Evolutionary conservation across 768 basidiomycete genomes (phyloP).

Genomic region (Saitozyma podzolica): DNA sequence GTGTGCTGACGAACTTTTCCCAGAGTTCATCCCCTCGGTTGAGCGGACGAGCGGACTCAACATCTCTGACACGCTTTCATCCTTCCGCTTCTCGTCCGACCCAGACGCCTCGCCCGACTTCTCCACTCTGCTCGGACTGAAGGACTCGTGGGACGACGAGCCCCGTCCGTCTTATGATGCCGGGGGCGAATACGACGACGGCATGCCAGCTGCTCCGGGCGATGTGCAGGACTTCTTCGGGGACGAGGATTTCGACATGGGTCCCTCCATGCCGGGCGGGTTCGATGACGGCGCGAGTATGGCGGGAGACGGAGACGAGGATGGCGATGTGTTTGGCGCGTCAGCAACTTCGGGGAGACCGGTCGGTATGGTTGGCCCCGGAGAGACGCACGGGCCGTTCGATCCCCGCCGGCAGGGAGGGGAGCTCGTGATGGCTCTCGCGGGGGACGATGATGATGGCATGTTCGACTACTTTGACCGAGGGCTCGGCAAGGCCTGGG

Average conservation of each 20-base stretch:
- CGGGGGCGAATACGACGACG: slow-evolving; percentile 22
- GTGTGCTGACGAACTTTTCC: slow-evolving; percentile 31
- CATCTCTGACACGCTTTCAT: slow-evolving; percentile 76
- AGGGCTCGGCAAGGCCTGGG: slow-evolving; percentile 86
- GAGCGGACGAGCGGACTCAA: slow-evolving; percentile 65
- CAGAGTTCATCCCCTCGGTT: slow-evolving; percentile 72
- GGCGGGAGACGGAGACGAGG: slow-evolving; percentile 50
- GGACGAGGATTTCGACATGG: slow-evolving; percentile 43
- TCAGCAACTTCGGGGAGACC: slow-evolving; percentile 48
- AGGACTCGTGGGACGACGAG: slow-evolving; percentile 33
- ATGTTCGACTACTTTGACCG: slow-evolving; percentile 89
- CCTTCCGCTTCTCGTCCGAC: slow-evolving; percentile 78
- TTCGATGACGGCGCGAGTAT: slow-evolving; percentile 45
- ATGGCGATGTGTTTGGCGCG: slow-evolving; percentile 55
- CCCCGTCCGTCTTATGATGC: not conserved
- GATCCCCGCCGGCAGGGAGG: slow-evolving; percentile 72
- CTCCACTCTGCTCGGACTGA: slow-evolving; percentile 51
- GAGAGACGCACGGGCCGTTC: slow-evolving; percentile 66
- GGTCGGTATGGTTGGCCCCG: slow-evolving; percentile 36
- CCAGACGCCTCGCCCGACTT: slow-evolving; percentile 61
- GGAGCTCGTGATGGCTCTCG: slow-evolving; percentile 84
- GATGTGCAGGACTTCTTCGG: slow-evolving; percentile 50
- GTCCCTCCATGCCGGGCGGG: slow-evolving; percentile 21
- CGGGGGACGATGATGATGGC: slow-evolving; percentile 60
- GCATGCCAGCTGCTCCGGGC: slow-evolving; percentile 17